These are phyloP conservation scores for Parastagonospora nodorum DNA, from an alignment of 2,329 filamentous ascomycete genomes.

Conservation along the genomic window DNA sequence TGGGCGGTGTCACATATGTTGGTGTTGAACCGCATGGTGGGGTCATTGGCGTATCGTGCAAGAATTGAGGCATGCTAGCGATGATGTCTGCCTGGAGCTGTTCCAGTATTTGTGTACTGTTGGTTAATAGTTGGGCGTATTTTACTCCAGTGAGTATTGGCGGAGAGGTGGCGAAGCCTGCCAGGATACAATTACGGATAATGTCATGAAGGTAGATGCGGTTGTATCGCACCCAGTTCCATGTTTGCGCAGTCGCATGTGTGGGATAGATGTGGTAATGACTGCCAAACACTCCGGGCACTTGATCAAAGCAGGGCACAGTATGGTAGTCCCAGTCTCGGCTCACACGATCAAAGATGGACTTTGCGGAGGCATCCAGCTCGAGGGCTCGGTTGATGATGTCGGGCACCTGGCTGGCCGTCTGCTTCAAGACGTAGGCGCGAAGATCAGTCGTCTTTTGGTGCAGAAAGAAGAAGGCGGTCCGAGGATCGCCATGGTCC, in stretches of 20 bases:
- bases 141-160: conserved; percentile 25
- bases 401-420: conserved; percentile 16
- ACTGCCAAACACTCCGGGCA: conserved; percentile 25
- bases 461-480: conserved; percentile 37
- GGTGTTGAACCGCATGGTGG: conserved; percentile 1
- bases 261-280: conserved; percentile 40
- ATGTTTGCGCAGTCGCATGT: conserved; percentile 33
- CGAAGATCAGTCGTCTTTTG: conserved; percentile 34
- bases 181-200: conserved; percentile 36
- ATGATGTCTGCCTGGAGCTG: conserved; percentile 38
- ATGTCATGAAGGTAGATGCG: conserved; percentile 43
- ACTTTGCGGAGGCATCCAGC: conserved; percentile 24
- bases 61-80: conserved; percentile 42
- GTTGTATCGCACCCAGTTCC: conserved; percentile 43
- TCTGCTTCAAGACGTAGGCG: conserved; percentile 25
- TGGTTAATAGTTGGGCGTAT: conserved; percentile 28
- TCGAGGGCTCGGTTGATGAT: conserved; percentile 34
- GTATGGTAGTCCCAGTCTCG: conserved; percentile 32
- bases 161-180: conserved; percentile 31
- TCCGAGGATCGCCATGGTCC: conserved; percentile 26
- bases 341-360: conserved; percentile 23
- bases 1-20: not conserved
- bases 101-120: conserved; percentile 29
- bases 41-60: conserved; percentile 36
- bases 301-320: conserved; percentile 9